phyloP scores from a whole-genome alignment of 495 filamentous ascomycete species.

The Parathielavia hyrcaniae region DNA sequence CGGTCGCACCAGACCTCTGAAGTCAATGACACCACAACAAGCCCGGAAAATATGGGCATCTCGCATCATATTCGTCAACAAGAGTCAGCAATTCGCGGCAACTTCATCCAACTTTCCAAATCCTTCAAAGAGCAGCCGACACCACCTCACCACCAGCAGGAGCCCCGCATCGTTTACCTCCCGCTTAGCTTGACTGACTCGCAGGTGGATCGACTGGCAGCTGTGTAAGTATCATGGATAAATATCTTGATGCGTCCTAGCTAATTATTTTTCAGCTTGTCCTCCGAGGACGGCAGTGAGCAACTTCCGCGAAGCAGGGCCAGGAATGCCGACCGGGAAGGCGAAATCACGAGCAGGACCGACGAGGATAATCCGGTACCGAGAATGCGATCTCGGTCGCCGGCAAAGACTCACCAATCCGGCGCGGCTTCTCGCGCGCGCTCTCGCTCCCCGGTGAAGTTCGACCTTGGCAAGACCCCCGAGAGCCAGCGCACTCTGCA shows the following conservation, averaged over 20 bases:
- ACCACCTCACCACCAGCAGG: slow-evolving; percentile 7
- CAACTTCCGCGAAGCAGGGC: neutral
- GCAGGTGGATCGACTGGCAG: slow-evolving; percentile 24
- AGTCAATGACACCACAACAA: neutral
- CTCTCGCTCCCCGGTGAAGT: slow-evolving; percentile 26
- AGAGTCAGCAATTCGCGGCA: slow-evolving; percentile 24
- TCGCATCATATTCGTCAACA: neutral
- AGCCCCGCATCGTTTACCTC: slow-evolving; percentile 12
- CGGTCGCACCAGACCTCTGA: neutral
- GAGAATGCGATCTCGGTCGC: slow-evolving; percentile 21
- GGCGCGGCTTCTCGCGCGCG: slow-evolving; percentile 14
- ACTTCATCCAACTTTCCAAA: slow-evolving; percentile 24
- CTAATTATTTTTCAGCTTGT: slow-evolving; percentile 11
- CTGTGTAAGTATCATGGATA: slow-evolving; percentile 20
- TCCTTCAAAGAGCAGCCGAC: slow-evolving; percentile 15
- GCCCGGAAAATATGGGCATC: neutral
- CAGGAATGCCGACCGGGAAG: neutral
- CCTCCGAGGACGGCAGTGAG: slow-evolving; percentile 10
- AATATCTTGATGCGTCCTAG: accelerated
- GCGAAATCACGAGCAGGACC: neutral
- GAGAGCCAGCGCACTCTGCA: slow-evolving; percentile 10
- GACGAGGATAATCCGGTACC: slow-evolving; percentile 9
- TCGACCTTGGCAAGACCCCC: slow-evolving; percentile 6
- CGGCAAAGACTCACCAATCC: slow-evolving; percentile 8
- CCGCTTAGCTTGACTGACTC: slow-evolving; percentile 29